Conservation (phyloP, 2,329 filamentous ascomycete species). For the Phialophora macrospora region DNA sequence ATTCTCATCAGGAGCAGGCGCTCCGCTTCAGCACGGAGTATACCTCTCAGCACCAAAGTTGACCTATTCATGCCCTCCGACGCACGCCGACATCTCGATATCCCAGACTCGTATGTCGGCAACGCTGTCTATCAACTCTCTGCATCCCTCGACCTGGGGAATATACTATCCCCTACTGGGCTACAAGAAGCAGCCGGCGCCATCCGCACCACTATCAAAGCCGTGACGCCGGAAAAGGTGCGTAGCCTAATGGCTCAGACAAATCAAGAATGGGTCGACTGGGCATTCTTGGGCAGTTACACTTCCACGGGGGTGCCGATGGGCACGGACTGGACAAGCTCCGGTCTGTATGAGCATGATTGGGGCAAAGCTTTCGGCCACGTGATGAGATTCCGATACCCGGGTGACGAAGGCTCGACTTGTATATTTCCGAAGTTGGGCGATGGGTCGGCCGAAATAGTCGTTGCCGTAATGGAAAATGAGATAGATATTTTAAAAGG, state of each 20-base stretch:
- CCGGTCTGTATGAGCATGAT: constrained; percentile 9
- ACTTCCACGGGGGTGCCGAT: constrained; percentile 19
- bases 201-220: constrained; percentile 14
- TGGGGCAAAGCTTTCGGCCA: constrained; percentile 17
- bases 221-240: constrained; percentile 10
- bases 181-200: constrained; percentile 18
- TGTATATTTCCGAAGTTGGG: constrained; percentile 10
- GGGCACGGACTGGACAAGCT: constrained; percentile 25
- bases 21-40: background rate
- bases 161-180: constrained; percentile 1
- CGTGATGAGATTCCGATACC: constrained; percentile 7
- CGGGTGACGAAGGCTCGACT: constrained; percentile 12
- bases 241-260: constrained; percentile 16
- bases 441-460: constrained; percentile 15
- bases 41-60: background rate
- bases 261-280: constrained; percentile 16
- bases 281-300: constrained; percentile 17
- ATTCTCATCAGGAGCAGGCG: constrained; percentile 12
- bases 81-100: constrained; percentile 15
- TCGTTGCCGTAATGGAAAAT: constrained; percentile 10
- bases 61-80: constrained; percentile 21
- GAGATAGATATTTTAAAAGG: constrained; percentile 7
- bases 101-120: constrained; percentile 17
- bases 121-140: constrained; percentile 23
- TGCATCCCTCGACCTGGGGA: constrained; percentile 7